Evolutionary conservation across 768 basidiomycete genomes (phyloP), one percentile per base, ranked within the genome.

Genomic region (Podaxis carcinomalis): DNA sequence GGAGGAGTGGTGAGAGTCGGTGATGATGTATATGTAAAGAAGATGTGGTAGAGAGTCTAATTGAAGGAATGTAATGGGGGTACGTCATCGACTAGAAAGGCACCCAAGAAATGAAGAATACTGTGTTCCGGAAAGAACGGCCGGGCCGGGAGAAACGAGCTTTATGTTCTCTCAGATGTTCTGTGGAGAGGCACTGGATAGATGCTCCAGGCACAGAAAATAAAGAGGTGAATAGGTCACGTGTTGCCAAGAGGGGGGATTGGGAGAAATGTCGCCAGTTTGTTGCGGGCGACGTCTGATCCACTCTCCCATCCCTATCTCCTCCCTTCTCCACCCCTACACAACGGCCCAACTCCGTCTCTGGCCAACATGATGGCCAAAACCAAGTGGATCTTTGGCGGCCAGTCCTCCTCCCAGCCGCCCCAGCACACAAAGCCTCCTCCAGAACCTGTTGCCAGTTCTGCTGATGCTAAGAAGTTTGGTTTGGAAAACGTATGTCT

Each of bases 401-500:
- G 68, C 67, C 71, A 72, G 65, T 42, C 59, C 46, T 63, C 64
- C 27, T 50, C 66, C 25, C 63, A 55, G 35, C 21, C 68, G 44
- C 61, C 63, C 35, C 62, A 66, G 23, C 58, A 64, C 49, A 54
- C 66, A 40, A 77, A 77, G 51, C 68, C 74, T 5, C 62, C 67
- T 47, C 70, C 76, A 57, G 65, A 73, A 39, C 74, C 77, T 40
- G 66, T 71, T 51, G 67, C 77, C 63, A 77, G 80, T 51, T 78
- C 84, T 14, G 85, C 91, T 60, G 90, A 92, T 74, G 84, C 83
- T 61, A 93, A 94, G 80, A 89, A 86, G 70, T 96, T 95, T 79
- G 96, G 96, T n/a, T 79, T 97, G 56, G 96, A 97, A 80, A 98
- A 98, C 73, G 94, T 95, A 73, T 69, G 94, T 84, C 19, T 21